phyloP scores from a whole-genome alignment of 2,329 filamentous ascomycete genomes.

The Trichoderma pleuroti region DNA sequence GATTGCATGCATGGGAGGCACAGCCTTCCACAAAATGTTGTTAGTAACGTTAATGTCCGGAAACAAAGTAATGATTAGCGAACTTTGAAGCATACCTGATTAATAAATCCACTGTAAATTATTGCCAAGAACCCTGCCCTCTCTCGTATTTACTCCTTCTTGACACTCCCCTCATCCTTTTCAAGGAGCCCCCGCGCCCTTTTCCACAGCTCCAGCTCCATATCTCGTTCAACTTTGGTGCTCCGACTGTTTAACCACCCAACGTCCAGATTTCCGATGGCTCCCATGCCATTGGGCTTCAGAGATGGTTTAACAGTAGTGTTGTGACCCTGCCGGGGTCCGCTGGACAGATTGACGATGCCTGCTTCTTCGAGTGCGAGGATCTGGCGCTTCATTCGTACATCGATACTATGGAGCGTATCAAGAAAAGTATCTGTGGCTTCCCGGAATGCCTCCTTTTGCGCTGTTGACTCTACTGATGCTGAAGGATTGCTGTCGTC shows the following conservation, averaged over 20 bases:
- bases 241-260: constrained; percentile 87
- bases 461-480: constrained; percentile 44
- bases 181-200: constrained; percentile 39
- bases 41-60: neutral
- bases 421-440: constrained; percentile 66
- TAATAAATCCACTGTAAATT: neutral
- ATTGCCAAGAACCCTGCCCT: neutral
- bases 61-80: neutral
- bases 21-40: neutral
- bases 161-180: constrained; percentile 27
- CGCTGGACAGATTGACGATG: constrained; percentile 56
- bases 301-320: constrained; percentile 41
- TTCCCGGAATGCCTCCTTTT: constrained; percentile 54
- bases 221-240: constrained; percentile 75
- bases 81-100: neutral
- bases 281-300: constrained; percentile 53
- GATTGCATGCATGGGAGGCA: neutral
- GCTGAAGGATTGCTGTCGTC: constrained; percentile 20
- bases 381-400: constrained; percentile 63
- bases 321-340: constrained; percentile 32
- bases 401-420: constrained; percentile 70
- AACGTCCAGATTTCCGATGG: constrained; percentile 67
- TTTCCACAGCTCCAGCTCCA: constrained; percentile 76
- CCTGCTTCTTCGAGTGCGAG: constrained; percentile 77
- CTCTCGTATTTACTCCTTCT: neutral